Percentiles rank a stretch among this genome's conserved stretches.
These are phyloP conservation scores for Holtermanniella nyarrowii DNA, from an alignment of 768 basidiomycete genomes.

Conservation along the genomic window DNA sequence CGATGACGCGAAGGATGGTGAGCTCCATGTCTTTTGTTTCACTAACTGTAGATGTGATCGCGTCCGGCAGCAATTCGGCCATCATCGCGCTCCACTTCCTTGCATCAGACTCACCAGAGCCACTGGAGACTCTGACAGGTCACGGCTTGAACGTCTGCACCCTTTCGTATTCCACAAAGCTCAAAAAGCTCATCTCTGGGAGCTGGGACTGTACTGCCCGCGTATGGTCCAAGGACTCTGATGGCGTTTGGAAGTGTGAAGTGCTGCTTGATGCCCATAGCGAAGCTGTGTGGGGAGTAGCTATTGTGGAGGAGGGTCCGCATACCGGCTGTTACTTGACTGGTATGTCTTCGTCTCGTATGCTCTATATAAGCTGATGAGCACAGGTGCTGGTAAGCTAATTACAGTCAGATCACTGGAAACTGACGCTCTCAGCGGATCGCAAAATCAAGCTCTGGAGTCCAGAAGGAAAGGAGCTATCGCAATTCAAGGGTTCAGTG, in stretches of 20 bases:
- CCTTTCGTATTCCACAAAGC: slow-evolving; percentile 12
- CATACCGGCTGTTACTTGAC: slow-evolving; percentile 25
- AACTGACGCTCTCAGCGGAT: slow-evolving; percentile 18
- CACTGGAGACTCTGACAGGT: slow-evolving; percentile 17
- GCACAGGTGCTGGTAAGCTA: slow-evolving; percentile 5
- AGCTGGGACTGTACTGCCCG: slow-evolving; percentile 39
- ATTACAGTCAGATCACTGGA: background rate
- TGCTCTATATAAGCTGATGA: no score
- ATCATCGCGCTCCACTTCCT: slow-evolving; percentile 29
- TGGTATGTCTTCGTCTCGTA: slow-evolving; percentile 11
- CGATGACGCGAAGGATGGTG: slow-evolving; percentile 6
- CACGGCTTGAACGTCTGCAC: slow-evolving; percentile 29
- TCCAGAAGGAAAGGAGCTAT: slow-evolving; percentile 9
- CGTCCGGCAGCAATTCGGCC: slow-evolving; percentile 27
- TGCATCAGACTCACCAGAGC: slow-evolving; percentile 9
- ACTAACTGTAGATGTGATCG: slow-evolving; percentile 8
- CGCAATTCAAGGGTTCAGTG: slow-evolving; percentile 17
- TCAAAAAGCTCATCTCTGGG: slow-evolving; percentile 27
- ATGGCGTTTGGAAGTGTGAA: slow-evolving; percentile 13
- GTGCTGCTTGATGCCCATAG: slow-evolving; percentile 27
- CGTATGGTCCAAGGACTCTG: slow-evolving; percentile 19
- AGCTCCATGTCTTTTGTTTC: background rate
- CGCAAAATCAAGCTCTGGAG: slow-evolving; percentile 24
- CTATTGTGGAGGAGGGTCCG: slow-evolving; percentile 23
- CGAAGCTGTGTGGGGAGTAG: slow-evolving; percentile 37